phyloP scores from a whole-genome alignment of 2,329 filamentous ascomycete species.

The Didymella segeticola region DNA sequence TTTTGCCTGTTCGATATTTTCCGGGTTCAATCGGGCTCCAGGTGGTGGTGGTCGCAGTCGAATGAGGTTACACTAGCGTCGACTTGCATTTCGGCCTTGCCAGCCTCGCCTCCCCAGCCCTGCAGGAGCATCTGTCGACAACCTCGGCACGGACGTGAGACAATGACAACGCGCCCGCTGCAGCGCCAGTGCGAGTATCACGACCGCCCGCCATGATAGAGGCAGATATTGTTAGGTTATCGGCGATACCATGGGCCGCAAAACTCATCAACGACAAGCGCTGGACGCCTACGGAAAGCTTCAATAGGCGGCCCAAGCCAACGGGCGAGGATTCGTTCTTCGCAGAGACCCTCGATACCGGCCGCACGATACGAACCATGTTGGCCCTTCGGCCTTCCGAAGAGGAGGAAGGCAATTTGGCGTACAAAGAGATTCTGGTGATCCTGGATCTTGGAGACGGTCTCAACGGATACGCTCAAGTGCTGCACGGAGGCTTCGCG shows the following conservation, averaged over 20 bases:
- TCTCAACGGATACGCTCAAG: slow-evolving; percentile 61
- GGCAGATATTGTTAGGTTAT: slow-evolving; percentile 30
- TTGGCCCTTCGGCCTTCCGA: slow-evolving; percentile 29
- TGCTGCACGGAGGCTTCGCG: slow-evolving; percentile 66
- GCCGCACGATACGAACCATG: slow-evolving; percentile 55
- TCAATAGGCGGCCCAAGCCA: slow-evolving; percentile 38
- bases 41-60: neutral
- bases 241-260: slow-evolving; percentile 58
- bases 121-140: neutral
- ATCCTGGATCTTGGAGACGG: slow-evolving; percentile 57
- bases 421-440: slow-evolving; percentile 47
- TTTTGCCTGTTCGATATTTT: no score
- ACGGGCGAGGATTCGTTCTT: slow-evolving; percentile 60
- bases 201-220: slow-evolving; percentile 28
- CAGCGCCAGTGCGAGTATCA: neutral
- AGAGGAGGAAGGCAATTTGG: slow-evolving; percentile 24
- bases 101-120: neutral
- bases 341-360: slow-evolving; percentile 60
- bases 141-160: slow-evolving; percentile 8
- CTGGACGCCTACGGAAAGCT: slow-evolving; percentile 50
- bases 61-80: neutral
- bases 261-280: slow-evolving; percentile 52
- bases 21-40: neutral
- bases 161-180: neutral
- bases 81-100: no score